Evolutionary conservation across 1,284 basidiomycete genomes (phyloP), one percentile per base, ranked within the genome.

Genomic region (Rhizoctonia solani): DNA sequence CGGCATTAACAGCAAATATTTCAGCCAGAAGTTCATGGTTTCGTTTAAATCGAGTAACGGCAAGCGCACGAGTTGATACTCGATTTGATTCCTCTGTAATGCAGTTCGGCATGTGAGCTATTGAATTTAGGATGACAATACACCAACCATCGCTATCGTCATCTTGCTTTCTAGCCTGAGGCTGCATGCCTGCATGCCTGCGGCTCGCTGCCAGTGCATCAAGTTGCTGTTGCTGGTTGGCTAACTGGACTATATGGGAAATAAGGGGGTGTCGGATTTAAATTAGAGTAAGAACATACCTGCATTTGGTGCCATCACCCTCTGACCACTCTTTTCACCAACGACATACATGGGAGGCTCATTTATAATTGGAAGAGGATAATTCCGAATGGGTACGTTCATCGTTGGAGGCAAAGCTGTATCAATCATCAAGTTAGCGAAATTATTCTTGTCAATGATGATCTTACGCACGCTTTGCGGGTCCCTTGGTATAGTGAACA

Each of bases 11-110:
- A 39, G 69, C 81, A 75, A 92, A 92, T 0, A 92, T 86, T 53
- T 89, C 87, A 72, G 88, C 87, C 88, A 92, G 90, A 71, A 87
- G 79, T 56, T 91, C 90, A 71, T 92, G 89, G 73, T 92, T 92
- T 9, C 90, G 82, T 70, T 82, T 83, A 74, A 90, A 92, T 39
- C 90, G 81, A 11, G 85, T 83, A 32, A 87, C 73, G 2, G 90
- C 87, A 9, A 92, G 79, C 1, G 88, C 84, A 32, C 88, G 82
- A 1, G 87, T 85, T 1, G 90, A 87, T 68, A 92, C 85, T 66
- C 81, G 79, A 63, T 91, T 88, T 16, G 82, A 78, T 71, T 91
- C 90, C 71, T 92, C 89, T 85, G 67, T 21, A 23, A 34, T 14
- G 3, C 34, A n/a, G 11, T 46, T 37, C 39, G 13, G 27, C 21